Conservation (phyloP, 129 eudicot genomes). For the Scalesia atractyloides region DNA sequence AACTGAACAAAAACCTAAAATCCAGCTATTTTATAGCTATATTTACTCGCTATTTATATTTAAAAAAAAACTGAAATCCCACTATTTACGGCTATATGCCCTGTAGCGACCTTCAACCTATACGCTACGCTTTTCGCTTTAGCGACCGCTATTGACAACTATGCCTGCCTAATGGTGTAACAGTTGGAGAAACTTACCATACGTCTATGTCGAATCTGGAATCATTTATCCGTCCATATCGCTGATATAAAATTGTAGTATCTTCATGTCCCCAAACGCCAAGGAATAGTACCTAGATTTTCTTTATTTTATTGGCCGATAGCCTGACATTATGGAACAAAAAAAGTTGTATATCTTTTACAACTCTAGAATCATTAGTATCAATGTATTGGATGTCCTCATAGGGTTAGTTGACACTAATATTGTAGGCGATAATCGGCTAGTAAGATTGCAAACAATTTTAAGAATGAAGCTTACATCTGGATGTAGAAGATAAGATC, state of each 20-base stretch:
- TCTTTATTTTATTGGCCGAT: background rate
- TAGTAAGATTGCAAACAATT: background rate
- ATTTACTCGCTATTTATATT: too few relatives aligned
- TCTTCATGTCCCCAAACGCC: constrained; percentile 6
- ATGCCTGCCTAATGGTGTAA: background rate
- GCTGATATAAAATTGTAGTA: background rate
- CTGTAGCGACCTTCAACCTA: too few relatives aligned
- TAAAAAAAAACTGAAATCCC: too few relatives aligned
- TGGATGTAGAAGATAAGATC: constrained; percentile 11
- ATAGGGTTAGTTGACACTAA: constrained; percentile 18
- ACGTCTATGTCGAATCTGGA: background rate
- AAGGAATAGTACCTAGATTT: background rate
- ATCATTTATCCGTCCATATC: background rate
- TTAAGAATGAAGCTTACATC: background rate
- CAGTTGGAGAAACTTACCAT: background rate
- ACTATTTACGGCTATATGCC: too few relatives aligned
- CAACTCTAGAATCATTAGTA: constrained; percentile 3
- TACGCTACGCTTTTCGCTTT: too few relatives aligned
- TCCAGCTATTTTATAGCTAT: too few relatives aligned
- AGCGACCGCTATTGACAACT: too few relatives aligned
- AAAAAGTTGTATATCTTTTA: background rate
- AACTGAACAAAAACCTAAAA: too few relatives aligned
- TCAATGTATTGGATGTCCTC: background rate
- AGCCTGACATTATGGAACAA: constrained; percentile 16
- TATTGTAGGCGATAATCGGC: background rate